phyloP scores from a whole-genome alignment of 176 grass and related monocot species.

The Miscanthus lutarioriparius region DNA sequence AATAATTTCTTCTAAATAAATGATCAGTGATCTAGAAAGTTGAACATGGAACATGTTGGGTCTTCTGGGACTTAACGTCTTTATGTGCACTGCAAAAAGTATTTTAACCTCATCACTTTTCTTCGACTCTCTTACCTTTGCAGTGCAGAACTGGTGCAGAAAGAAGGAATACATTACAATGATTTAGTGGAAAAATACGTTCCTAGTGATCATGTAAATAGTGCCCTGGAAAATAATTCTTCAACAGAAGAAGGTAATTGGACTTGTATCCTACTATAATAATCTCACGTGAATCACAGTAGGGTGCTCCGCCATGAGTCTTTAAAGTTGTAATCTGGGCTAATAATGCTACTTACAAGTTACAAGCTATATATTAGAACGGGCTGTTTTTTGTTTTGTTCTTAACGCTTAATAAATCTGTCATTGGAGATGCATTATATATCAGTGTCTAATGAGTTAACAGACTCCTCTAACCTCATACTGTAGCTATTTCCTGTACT shows the following conservation, averaged over 20 bases:
- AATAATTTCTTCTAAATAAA: conserved; percentile 11
- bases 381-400: conserved; percentile 1
- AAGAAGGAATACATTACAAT: conserved; percentile 91
- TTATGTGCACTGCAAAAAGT: not conserved
- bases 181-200: conserved; percentile 69
- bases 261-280: conserved; percentile 1
- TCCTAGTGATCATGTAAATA: conserved; percentile 44
- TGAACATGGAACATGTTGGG: not conserved
- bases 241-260: conserved; percentile 41
- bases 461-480: not conserved
- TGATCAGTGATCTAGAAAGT: conserved; percentile 3
- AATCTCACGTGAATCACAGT: conserved; percentile 23
- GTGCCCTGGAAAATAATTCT: conserved; percentile 36
- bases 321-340: conserved; percentile 19
- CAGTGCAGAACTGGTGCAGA: conserved; percentile 77
- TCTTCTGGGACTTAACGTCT: not conserved
- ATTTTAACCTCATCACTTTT: not conserved
- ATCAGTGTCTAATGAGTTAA: not conserved
- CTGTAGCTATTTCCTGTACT: conserved; percentile 2
- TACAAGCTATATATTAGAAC: not conserved
- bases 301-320: not conserved
- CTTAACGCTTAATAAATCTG: not conserved
- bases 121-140: conserved; percentile 37
- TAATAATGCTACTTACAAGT: not conserved
- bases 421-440: conserved; percentile 2